Evolutionary conservation across 768 basidiomycete species (phyloP), one percentile per base, ranked within the genome.

Genomic region (Tephrocybe sp.): DNA sequence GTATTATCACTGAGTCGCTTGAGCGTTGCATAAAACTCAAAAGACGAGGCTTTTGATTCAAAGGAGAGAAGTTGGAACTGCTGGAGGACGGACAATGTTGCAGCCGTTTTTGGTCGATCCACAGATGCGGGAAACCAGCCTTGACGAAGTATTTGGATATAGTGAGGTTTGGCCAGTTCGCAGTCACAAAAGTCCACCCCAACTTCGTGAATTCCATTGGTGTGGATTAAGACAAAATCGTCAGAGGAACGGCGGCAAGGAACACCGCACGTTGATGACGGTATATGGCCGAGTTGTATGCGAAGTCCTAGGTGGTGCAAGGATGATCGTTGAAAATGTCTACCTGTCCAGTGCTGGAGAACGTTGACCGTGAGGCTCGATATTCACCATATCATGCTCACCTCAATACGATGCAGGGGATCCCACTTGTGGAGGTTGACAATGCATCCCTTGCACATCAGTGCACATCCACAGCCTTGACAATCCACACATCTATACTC

Each of bases 121-220:
- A 53, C 47, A 10, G 65, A 64, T 10, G 59, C 60, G 11, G 68
- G 67, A 30, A 45, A 65, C n/a, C 56, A 46, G 0, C 56, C 37
- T 21, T 47, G 45, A 4, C 61, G 59, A 1, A 75, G 62, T 0
- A 74, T 61, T 40, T 74, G 70, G 2, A 47, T 49, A 2, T 49
- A 39, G 13, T 54, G 52, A 5, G 12, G 41, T 11, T 43, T 25
- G 4, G 48, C 38, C 1, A 11, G 19, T 21, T 49, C 23, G 31
- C 69, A 72, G 0, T 56, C 59, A 49, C 69, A 72, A 38, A 64
- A 72, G 24, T 64, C 57, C 13, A 72, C 11, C 0, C 47, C 49
- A 13, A 72, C 61, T 6, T 47, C 30, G 27, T 70, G 68, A 10
- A 71, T 53, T 0, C 61, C 56, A 39, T 63, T 59, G 13, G 36